Percentiles rank a stretch among this genome's conserved stretches.
Conservation (phyloP, 2,329 filamentous ascomycete genomes). For the Ceratocystis harringtonii region DNA sequence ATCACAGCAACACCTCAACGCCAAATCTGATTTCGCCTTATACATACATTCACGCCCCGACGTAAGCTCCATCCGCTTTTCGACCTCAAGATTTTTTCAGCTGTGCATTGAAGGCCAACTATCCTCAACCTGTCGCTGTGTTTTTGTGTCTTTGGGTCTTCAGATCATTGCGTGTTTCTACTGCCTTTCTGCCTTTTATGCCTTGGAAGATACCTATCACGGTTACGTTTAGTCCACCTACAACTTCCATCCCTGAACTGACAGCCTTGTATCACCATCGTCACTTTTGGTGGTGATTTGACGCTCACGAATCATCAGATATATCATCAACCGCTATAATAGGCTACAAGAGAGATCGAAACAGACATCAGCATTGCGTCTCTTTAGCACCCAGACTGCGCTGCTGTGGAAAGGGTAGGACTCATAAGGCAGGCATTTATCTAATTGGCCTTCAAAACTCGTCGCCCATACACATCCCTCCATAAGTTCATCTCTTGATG, state of each 20-base stretch:
- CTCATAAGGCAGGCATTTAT: background rate
- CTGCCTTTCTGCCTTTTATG: background rate
- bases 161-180: background rate
- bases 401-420: background rate
- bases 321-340: background rate
- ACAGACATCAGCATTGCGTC: background rate
- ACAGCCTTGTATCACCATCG: background rate
- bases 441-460: background rate
- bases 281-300: background rate
- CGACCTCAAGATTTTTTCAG: too few relatives aligned
- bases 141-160: too few relatives aligned
- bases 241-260: background rate
- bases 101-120: too few relatives aligned
- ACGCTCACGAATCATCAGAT: background rate
- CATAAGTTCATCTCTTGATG: background rate
- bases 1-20: background rate
- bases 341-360: background rate
- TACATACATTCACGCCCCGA: too few relatives aligned
- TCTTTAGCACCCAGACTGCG: background rate
- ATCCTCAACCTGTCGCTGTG: too few relatives aligned
- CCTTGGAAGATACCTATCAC: background rate
- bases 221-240: background rate
- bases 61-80: too few relatives aligned
- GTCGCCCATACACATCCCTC: background rate
- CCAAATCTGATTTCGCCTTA: too few relatives aligned